Evolutionary conservation across 2,329 filamentous ascomycete genomes (phyloP).

Genomic region (Malbranchea cinnamomea): DNA sequence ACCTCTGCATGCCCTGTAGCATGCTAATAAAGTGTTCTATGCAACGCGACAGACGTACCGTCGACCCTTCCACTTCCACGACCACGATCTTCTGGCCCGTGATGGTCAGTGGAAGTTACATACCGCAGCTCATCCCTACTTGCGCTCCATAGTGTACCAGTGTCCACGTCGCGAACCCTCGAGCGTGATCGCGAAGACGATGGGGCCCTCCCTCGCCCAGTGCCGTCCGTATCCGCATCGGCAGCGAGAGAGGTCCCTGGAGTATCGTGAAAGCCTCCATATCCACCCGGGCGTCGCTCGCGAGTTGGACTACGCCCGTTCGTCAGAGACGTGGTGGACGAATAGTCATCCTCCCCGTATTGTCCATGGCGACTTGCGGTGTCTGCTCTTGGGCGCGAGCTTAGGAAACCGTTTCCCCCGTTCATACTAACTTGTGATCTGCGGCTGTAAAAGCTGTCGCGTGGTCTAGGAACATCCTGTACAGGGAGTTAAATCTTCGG

Average conservation of each 20-base stretch:
- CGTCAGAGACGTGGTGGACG: slow-evolving; percentile 5
- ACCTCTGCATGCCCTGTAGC: slow-evolving; percentile 12
- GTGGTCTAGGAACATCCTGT: no score
- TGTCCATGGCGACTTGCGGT: slow-evolving; percentile 18
- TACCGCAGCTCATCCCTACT: slow-evolving; percentile 19
- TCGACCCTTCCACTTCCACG: no score
- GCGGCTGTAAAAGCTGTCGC: no score
- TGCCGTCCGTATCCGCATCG: slow-evolving; percentile 18
- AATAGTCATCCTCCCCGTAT: slow-evolving; percentile 18
- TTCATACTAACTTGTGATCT: slow-evolving; percentile 23
- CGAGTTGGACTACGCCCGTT: slow-evolving; percentile 10
- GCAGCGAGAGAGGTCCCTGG: slow-evolving; percentile 18
- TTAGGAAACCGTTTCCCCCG: slow-evolving; percentile 20
- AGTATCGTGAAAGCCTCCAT: slow-evolving; percentile 28
- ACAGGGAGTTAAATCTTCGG: no score
- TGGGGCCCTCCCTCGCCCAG: slow-evolving; percentile 15
- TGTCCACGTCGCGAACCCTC: slow-evolving; percentile 19
- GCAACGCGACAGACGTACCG: no score
- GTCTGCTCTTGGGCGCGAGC: slow-evolving; percentile 17
- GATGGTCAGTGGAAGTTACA: no score
- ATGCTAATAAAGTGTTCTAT: no score
- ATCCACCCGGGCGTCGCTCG: slow-evolving; percentile 28
- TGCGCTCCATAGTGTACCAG: slow-evolving; percentile 14
- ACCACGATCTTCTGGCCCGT: no score
- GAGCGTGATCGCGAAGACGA: slow-evolving; percentile 21